A percentile compares a stretch with the other conserved stretches of the same genome.
Conservation (phyloP, 208 protist genomes). For the Novymonas esmeraldas region DNA sequence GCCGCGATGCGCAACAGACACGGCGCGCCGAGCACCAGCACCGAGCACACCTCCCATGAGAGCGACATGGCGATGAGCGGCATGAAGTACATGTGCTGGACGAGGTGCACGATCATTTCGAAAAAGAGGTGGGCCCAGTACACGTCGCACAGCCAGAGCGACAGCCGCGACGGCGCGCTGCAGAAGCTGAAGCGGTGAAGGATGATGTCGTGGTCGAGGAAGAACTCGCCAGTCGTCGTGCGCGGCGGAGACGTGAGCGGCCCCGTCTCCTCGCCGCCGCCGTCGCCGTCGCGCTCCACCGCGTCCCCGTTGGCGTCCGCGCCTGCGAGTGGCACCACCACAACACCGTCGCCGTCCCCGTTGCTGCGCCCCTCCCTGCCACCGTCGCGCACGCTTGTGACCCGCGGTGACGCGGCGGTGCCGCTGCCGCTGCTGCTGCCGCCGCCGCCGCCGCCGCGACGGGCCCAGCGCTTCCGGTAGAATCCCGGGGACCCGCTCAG, state of each 20-base stretch:
- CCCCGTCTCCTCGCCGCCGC: background rate
- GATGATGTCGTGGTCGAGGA: constrained; percentile 45
- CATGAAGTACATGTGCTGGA: constrained; percentile 86
- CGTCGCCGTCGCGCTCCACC: background rate
- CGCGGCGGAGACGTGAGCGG: constrained; percentile 11
- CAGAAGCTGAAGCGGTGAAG: constrained; percentile 72
- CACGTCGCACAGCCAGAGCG: constrained; percentile 73
- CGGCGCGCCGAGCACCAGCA: constrained; percentile 42
- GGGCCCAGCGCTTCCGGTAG: constrained; percentile 35
- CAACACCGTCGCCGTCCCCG: background rate
- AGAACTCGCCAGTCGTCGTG: constrained; percentile 41
- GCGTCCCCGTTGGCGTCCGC: background rate
- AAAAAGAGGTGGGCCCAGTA: constrained; percentile 76
- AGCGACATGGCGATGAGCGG: constrained; percentile 78
- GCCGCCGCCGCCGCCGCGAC: background rate
- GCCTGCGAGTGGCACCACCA: background rate
- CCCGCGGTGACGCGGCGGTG: background rate
- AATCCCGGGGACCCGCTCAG: constrained; percentile 49
- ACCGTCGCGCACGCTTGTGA: no score
- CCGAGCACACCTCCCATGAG: constrained; percentile 60
- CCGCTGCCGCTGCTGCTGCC: background rate
- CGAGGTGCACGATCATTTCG: constrained; percentile 58
- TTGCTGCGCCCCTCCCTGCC: background rate
- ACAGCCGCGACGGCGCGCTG: constrained; percentile 46
- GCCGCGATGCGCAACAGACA: constrained; percentile 48